Percentiles rank a stretch among this genome's conserved stretches.
Conservation (phyloP, 2,329 filamentous ascomycete species). For the Epichloe coenophiala region DNA sequence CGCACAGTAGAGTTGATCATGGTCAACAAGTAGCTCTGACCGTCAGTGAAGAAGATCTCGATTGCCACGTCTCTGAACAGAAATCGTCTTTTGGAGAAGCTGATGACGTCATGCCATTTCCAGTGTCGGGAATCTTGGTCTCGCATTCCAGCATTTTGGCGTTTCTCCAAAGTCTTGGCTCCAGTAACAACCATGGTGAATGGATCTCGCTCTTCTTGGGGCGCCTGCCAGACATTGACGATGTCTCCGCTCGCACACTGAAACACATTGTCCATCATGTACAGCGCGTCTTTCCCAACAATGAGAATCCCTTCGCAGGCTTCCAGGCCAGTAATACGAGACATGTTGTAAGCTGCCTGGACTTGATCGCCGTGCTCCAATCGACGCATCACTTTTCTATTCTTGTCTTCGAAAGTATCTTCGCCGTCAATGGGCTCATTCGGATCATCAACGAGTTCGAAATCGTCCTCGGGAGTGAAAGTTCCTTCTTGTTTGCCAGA, state of each 20-base stretch:
- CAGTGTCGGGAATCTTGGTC: conserved; percentile 82
- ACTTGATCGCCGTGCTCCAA: conserved; percentile 84
- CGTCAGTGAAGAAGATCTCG: conserved; percentile 96
- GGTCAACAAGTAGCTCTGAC: conserved; percentile 85
- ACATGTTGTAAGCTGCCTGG: conserved; percentile 89
- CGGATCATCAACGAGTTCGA: conserved; percentile 89
- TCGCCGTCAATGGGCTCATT: conserved; percentile 64
- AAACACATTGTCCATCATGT: conserved; percentile 94
- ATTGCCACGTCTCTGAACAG: conserved; percentile 89
- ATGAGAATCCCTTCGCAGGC: conserved; percentile 89
- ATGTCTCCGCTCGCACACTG: conserved; percentile 92
- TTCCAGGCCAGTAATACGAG: conserved; percentile 83
- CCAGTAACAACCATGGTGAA: conserved; percentile 87
- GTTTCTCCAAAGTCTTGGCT: conserved; percentile 47
- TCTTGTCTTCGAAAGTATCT: conserved; percentile 87
- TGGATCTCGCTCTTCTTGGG: conserved; percentile 80
- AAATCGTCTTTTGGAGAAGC: conserved; percentile 89
- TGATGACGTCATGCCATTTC: conserved; percentile 90
- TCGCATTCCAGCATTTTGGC: conserved; percentile 33
- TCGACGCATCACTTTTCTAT: conserved; percentile 91
- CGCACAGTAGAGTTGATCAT: conserved; percentile 59
- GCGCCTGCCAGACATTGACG: conserved; percentile 90
- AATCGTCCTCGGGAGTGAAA: conserved; percentile 62
- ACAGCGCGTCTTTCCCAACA: conserved; percentile 79
- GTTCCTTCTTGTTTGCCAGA: conserved; percentile 10